A percentile compares a stretch with the other conserved stretches of the same genome.
Conservation (phyloP, 1,284 basidiomycete species). For the Leccinum fuscescens region DNA sequence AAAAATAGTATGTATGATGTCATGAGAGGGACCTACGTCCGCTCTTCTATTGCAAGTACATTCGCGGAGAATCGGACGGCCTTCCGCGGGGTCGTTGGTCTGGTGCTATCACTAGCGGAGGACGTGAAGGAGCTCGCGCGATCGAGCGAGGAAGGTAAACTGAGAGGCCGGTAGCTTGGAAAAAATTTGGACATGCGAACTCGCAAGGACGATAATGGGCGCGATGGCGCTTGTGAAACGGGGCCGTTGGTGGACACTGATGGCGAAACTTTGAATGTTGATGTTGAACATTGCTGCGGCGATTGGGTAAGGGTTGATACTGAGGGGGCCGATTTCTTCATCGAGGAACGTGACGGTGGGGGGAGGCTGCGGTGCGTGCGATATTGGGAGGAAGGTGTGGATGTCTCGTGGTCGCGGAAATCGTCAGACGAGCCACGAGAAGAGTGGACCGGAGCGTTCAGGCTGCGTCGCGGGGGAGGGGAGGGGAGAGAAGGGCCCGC, state of each 20-base stretch:
- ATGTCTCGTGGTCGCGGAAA: conserved; percentile 25
- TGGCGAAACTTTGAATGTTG: conserved; percentile 40
- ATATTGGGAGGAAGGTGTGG: conserved; percentile 27
- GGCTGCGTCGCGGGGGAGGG: conserved; percentile 21
- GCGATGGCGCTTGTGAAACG: conserved; percentile 37
- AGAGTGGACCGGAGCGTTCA: conserved; percentile 9
- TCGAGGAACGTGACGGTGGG: conserved; percentile 55
- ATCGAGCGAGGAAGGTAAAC: conserved; percentile 37
- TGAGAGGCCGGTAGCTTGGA: conserved; percentile 40
- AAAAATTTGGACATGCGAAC: conserved; percentile 53
- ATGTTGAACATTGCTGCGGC: conserved; percentile 28
- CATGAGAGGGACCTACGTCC: neutral
- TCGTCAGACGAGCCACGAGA: conserved; percentile 14
- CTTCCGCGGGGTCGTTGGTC: conserved; percentile 45
- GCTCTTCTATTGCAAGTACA: conserved; percentile 33
- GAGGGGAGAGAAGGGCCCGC: conserved; percentile 19
- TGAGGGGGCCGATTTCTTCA: conserved; percentile 49
- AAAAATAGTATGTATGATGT: conserved; percentile 1
- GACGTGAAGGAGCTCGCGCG: conserved; percentile 36
- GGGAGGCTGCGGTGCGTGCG: conserved; percentile 39
- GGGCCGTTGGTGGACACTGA: conserved; percentile 49
- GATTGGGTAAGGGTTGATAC: conserved; percentile 34
- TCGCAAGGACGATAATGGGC: conserved; percentile 42
- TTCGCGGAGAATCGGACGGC: conserved; percentile 55
- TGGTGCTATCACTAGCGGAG: conserved; percentile 38